phyloP scores from a whole-genome alignment of 75 land plant species.

The Selaginella tamariscina region DNA sequence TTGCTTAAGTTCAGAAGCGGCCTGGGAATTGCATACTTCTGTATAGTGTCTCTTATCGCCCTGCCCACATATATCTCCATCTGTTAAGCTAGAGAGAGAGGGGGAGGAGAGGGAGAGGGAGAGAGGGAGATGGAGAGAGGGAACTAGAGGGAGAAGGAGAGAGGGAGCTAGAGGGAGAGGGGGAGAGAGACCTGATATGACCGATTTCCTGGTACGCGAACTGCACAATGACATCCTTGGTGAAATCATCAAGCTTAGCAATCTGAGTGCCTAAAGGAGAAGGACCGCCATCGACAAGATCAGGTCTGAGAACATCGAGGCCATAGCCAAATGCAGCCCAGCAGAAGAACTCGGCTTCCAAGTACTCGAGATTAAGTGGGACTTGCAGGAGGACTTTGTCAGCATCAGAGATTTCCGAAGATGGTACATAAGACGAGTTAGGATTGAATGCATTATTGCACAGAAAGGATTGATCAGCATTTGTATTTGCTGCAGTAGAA shows the following conservation, averaged over 20 bases:
- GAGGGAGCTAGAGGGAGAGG: not conserved
- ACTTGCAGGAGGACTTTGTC: conserved; percentile 36
- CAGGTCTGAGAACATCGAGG: conserved; percentile 33
- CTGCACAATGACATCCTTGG: conserved; percentile 27
- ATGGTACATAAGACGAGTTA: not conserved
- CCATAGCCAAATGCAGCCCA: conserved; percentile 46
- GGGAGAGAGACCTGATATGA: conserved; percentile 39
- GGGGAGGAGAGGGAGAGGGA: not conserved
- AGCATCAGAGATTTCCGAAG: not conserved
- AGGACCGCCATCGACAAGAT: conserved; percentile 41
- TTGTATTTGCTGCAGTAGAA: too few relatives aligned
- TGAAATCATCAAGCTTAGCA: conserved; percentile 39
- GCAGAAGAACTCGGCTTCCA: conserved; percentile 58
- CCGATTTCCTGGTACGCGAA: conserved; percentile 61
- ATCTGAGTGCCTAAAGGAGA: conserved; percentile 40
- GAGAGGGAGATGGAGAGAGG: conserved; percentile 24
- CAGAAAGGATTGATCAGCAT: too few relatives aligned
- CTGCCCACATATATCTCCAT: not conserved
- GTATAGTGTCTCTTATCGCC: conserved; percentile 5
- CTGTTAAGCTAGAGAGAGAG: too few relatives aligned
- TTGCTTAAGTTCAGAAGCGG: conserved; percentile 31
- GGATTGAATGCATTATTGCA: too few relatives aligned
- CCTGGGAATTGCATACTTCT: conserved; percentile 19
- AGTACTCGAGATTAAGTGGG: conserved; percentile 52
- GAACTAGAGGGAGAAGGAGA: conserved; percentile 4